Conservation (phyloP, 2,329 filamentous ascomycete genomes). For the Apiospora rasikravindrae region DNA sequence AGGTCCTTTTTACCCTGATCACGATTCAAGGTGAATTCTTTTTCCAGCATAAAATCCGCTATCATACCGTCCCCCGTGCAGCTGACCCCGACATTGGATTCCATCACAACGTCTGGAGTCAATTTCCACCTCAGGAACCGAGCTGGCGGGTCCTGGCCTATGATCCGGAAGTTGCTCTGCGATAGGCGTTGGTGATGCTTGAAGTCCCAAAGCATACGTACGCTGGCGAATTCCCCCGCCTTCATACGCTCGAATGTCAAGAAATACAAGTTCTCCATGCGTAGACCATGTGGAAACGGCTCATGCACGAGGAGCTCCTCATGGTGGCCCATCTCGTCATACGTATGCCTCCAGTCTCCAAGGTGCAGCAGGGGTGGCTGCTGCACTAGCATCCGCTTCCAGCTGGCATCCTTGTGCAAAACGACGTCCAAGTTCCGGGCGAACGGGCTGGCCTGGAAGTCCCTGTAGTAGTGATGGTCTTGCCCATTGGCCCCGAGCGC, state of each 20-base stretch:
- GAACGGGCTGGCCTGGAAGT: not conserved
- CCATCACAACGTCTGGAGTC: not conserved
- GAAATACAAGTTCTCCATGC: not conserved
- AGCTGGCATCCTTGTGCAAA: not conserved
- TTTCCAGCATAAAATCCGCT: not conserved
- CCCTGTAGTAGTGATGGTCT: not conserved
- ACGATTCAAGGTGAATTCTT: not conserved
- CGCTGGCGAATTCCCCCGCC: not conserved
- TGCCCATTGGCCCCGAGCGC: not conserved
- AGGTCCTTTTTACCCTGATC: not conserved
- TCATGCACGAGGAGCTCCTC: not conserved
- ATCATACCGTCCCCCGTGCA: not conserved
- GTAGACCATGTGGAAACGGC: not conserved
- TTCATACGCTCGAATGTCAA: not conserved
- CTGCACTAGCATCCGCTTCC: constrained; percentile 1
- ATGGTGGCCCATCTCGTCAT: not conserved
- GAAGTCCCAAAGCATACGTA: not conserved
- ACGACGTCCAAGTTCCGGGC: not conserved
- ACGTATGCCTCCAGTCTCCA: not conserved
- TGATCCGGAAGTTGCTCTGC: not conserved
- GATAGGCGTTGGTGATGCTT: not conserved
- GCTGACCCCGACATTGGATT: not conserved
- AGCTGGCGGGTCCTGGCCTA: not conserved
- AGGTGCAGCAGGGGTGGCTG: not conserved
- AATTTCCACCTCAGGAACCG: not conserved